These are phyloP conservation scores for Fragilaria radians DNA, from an alignment of 108 stramenopile species.

Conservation along the genomic window DNA sequence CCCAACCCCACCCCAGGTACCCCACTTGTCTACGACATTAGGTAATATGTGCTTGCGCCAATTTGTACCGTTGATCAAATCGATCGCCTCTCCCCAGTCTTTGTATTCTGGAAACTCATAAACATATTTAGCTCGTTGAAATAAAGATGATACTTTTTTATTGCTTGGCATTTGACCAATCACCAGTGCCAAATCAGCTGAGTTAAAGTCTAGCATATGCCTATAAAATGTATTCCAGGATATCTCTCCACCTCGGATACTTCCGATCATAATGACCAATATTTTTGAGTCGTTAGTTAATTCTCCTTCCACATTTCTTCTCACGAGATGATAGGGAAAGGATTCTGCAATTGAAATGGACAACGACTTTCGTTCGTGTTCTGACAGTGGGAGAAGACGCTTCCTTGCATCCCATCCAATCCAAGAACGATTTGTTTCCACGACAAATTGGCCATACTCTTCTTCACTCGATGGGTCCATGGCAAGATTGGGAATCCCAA, in stretches of 20 bases:
- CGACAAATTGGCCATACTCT: no score
- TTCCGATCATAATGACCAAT: conserved; percentile 33
- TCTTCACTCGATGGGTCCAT: no score
- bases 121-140: conserved; percentile 26
- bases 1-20: conserved; percentile 22
- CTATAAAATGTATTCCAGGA: conserved; percentile 38
- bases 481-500: no score
- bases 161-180: conserved; percentile 11
- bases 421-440: no score
- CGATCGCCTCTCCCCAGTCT: conserved; percentile 42
- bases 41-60: conserved; percentile 18
- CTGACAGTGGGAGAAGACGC: background rate
- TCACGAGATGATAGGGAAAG: no score
- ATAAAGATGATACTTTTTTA: conserved; percentile 13
- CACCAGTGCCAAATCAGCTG: conserved; percentile 32
- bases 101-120: conserved; percentile 26
- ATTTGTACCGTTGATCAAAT: conserved; percentile 24
- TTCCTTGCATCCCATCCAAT: no score
- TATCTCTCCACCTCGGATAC: conserved; percentile 33
- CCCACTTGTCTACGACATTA: background rate
- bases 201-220: conserved; percentile 34
- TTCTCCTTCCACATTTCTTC: no score
- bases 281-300: conserved; percentile 9
- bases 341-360: no score
- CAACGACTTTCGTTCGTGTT: no score